phyloP scores from a whole-genome alignment of 768 basidiomycete species.

The Tremella yokohamensis region DNA sequence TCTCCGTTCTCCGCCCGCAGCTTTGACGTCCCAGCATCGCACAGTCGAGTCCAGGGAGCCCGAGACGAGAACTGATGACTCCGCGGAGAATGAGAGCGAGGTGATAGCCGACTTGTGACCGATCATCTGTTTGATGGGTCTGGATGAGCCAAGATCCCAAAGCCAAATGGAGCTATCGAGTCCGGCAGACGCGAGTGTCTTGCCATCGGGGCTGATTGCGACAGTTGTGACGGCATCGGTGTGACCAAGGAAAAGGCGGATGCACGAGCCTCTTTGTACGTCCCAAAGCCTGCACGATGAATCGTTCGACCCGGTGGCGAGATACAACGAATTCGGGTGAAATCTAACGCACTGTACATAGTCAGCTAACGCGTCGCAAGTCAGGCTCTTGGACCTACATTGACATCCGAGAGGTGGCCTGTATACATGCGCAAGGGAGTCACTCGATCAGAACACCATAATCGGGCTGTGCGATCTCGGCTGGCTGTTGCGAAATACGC shows the following conservation, averaged over 20 bases:
- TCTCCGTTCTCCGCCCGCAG: constrained; percentile 60
- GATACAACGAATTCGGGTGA: constrained; percentile 95
- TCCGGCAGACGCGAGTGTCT: constrained; percentile 87
- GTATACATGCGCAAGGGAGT: constrained; percentile 86
- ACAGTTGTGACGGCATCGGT: constrained; percentile 80
- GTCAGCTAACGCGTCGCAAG: background rate
- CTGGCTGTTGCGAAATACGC: constrained; percentile 98
- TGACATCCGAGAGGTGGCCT: constrained; percentile 93
- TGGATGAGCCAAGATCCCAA: constrained; percentile 95
- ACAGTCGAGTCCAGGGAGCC: constrained; percentile 94
- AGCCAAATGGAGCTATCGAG: constrained; percentile 72
- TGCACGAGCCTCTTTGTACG: constrained; percentile 88
- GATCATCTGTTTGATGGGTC: constrained; percentile 90
- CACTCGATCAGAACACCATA: constrained; percentile 92
- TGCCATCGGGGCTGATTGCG: constrained; percentile 88
- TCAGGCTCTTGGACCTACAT: constrained; percentile 61
- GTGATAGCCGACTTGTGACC: constrained; percentile 88
- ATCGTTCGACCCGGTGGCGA: constrained; percentile 94
- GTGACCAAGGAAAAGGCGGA: constrained; percentile 93
- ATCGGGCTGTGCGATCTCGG: constrained; percentile 84
- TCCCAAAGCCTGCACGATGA: constrained; percentile 97
- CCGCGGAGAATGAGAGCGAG: constrained; percentile 84
- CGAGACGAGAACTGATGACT: constrained; percentile 83
- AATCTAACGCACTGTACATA: constrained; percentile 77
- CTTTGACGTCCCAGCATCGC: constrained; percentile 94